phyloP scores from a whole-genome alignment of 176 grass and related monocot genomes.

The Oryza glaberrima region DNA sequence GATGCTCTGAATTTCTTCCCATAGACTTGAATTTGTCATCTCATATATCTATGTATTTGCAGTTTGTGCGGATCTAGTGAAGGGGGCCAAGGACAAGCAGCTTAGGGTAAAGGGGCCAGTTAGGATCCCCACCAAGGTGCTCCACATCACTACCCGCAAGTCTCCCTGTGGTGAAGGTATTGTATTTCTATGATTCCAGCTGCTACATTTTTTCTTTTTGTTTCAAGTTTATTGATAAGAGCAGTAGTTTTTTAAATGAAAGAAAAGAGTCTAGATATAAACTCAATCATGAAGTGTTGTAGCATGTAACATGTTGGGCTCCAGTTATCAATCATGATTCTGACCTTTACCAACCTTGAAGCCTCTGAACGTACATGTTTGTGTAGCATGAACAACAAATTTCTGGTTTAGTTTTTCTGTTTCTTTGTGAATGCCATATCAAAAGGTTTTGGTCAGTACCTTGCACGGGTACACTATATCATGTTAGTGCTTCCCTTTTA shows the following conservation, averaged over 20 bases:
- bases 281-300: background rate
- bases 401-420: background rate
- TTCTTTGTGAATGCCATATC: background rate
- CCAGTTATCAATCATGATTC: background rate
- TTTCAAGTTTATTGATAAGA: background rate
- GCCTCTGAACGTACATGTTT: background rate
- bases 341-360: background rate
- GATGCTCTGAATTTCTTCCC: too few species aligned
- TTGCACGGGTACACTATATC: background rate
- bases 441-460: background rate
- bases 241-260: background rate
- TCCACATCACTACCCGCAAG: constrained; percentile 58
- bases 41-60: background rate
- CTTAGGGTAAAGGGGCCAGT: constrained; percentile 52
- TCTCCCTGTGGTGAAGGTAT: constrained; percentile 60
- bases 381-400: background rate
- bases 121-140: constrained; percentile 60
- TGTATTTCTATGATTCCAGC: background rate
- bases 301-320: background rate
- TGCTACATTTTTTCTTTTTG: background rate
- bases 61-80: constrained; percentile 58
- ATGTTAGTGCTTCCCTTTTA: background rate
- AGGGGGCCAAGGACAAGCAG: constrained; percentile 63
- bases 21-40: background rate
- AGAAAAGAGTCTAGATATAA: background rate